Percentiles rank a stretch among this genome's conserved stretches.
phyloP scores from a whole-genome alignment of 139 green algal species.

The Diplosphaera chodatii region DNA sequence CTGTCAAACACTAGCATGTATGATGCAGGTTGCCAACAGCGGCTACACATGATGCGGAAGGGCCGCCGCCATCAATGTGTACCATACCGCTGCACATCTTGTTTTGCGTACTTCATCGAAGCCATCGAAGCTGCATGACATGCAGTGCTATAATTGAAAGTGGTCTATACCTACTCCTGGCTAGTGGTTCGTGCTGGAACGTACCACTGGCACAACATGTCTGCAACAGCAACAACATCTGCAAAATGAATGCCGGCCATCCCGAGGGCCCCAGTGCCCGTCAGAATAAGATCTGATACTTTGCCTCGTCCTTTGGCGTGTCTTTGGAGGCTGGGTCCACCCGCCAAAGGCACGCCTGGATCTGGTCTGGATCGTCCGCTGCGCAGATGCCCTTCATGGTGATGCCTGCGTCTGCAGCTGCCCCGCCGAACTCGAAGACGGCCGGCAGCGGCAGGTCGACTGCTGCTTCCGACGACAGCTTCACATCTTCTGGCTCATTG shows the following conservation, averaged over 20 bases:
- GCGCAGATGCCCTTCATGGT: not conserved
- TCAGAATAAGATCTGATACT: not conserved
- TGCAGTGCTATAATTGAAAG: too few species aligned
- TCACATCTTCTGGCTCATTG: not conserved
- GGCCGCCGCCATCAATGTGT: too few species aligned
- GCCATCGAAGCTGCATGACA: too few species aligned
- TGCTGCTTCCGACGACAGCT: not conserved
- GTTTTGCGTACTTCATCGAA: too few species aligned
- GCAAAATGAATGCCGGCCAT: too few species aligned
- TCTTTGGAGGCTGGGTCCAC: not conserved
- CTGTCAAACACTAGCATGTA: too few species aligned
- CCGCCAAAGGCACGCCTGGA: not conserved
- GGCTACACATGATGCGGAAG: conserved; percentile 1
- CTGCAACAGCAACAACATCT: too few species aligned
- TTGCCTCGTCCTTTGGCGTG: not conserved
- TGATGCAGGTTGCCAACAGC: not conserved
- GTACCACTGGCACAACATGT: too few species aligned
- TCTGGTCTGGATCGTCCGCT: not conserved
- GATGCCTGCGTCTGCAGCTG: not conserved
- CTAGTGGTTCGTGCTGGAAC: too few species aligned
- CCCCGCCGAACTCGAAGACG: not conserved
- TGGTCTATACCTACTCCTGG: too few species aligned
- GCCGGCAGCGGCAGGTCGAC: not conserved
- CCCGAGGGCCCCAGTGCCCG: too few species aligned
- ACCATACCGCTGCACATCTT: too few species aligned